Base-by-base conservation (phyloP, 495 filamentous ascomycete genomes). In the Trichoderma erinaceum region DNA sequence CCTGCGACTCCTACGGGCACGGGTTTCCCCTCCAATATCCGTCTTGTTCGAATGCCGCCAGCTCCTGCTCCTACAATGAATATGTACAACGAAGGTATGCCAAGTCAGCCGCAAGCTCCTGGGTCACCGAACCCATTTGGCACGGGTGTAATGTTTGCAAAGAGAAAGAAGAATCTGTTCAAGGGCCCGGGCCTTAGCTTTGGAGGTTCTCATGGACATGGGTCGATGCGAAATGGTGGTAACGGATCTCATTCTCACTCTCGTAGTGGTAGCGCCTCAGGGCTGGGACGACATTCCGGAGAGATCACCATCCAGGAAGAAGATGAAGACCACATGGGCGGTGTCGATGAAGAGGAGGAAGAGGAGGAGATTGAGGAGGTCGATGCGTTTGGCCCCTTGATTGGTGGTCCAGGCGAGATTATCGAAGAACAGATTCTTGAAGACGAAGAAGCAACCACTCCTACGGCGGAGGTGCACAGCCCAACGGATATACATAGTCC, bases 151-250 rank as follows among this genome's bases (percentile, higher is more conserved):
- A 81, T 96, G 15, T 98, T 97, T 76, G 93, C 95, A 7, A 94
- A 93, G 73, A 82, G 95, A 67, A 98, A 97, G 78, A 84, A 89
- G 69, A 92, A 88, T 50, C 77, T 93, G 1, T 97, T 98, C 78
- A 95, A 96, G 74, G 96, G 95, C 0, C 95, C 96, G 43, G 84
- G 87, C 82, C 82, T 79, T 52, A 85, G 77, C 23, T 72, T 84
- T 50, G 78, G 77, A 74, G 73, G 68, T 70, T 74, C 70, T 69
- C 75, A 71, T 72, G 80, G 67, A 69, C 68, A 29, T 29, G n/a
- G n/a, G n/a, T n/a, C 69, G 7, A 72, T 70, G 38, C 63, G 70
- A 41, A 76, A 78, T 64, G 27, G 7, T 7, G 23, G 23, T 8
- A 25, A 3, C 43, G 66, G 41, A 65, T 69, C 84, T 13, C 74